Evolutionary conservation across 805 yeast species (phyloP).

Genomic region (Pichia membranifaciens): DNA sequence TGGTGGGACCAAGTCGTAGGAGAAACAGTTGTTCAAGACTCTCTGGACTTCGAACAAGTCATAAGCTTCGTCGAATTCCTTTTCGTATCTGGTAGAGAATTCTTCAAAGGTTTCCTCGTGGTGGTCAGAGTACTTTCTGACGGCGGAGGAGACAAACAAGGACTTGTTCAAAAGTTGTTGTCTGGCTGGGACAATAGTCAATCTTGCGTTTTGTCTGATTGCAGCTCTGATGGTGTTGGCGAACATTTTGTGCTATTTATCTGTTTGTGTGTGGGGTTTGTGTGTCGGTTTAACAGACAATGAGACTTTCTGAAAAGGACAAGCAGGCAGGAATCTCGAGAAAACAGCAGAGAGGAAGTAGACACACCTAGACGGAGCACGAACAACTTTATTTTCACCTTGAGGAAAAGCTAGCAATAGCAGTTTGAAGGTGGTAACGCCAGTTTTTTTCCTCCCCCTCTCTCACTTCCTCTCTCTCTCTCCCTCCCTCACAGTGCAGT

Average conservation of each 20-base stretch:
- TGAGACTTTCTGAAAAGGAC: not conserved
- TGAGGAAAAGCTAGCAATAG: too few relatives aligned
- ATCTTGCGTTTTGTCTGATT: constrained; percentile 30
- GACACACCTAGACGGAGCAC: too few relatives aligned
- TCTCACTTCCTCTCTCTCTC: not conserved
- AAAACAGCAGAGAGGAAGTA: not conserved
- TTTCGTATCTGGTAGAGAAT: constrained; percentile 83
- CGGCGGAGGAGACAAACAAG: constrained; percentile 16
- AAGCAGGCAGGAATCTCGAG: not conserved
- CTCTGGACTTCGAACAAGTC: constrained; percentile 86
- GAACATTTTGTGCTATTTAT: constrained; percentile 22
- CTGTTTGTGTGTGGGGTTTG: not conserved
- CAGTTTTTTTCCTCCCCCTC: not conserved
- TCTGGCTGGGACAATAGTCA: constrained; percentile 20
- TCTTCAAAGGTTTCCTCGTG: constrained; percentile 93
- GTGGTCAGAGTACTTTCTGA: constrained; percentile 72
- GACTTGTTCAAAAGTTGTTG: constrained; percentile 13
- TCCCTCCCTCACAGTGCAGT: too few relatives aligned
- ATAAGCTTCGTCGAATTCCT: constrained; percentile 92
- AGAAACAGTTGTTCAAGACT: constrained; percentile 94
- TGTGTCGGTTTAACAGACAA: not conserved
- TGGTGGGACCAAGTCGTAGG: constrained; percentile 97
- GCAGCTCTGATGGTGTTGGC: constrained; percentile 31
- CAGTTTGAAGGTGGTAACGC: not conserved
- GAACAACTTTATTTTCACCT: too few relatives aligned